Evolutionary conservation across 148 eudicot species (phyloP).

Genomic region (Mesembryanthemum crystallinum): DNA sequence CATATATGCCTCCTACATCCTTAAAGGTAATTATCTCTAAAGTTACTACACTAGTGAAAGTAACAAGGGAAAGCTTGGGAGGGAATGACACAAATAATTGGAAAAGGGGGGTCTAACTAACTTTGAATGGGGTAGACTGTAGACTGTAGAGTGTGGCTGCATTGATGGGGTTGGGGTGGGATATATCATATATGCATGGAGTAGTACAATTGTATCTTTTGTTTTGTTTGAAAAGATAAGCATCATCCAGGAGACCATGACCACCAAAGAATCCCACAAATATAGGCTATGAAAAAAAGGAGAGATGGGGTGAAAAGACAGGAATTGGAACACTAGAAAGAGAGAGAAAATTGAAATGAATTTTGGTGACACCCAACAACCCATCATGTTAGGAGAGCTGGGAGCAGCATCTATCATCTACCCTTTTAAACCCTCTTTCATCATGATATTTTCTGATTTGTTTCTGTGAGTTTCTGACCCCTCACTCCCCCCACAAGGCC

Average conservation of each 20-base stretch:
- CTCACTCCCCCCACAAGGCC: too few relatives aligned
- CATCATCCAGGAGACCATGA: constrained; percentile 12
- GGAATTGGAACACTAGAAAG: not conserved
- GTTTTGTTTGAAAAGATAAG: constrained; percentile 33
- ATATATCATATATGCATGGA: too few relatives aligned
- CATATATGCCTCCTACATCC: too few relatives aligned
- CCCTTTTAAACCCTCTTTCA: not conserved
- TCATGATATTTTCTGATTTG: not conserved
- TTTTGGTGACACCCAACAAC: constrained; percentile 39
- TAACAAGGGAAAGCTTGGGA: too few relatives aligned
- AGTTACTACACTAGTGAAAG: too few relatives aligned
- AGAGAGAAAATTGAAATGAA: not conserved
- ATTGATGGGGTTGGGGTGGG: too few relatives aligned
- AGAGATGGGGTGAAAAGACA: not conserved
- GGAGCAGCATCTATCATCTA: constrained; percentile 28
- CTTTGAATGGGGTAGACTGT: too few relatives aligned
- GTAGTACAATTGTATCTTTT: not conserved
- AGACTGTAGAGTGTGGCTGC: too few relatives aligned
- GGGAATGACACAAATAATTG: too few relatives aligned
- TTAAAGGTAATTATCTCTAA: too few relatives aligned
- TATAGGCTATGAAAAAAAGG: not conserved
- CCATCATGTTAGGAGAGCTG: constrained; percentile 37
- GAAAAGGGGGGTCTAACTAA: too few relatives aligned
- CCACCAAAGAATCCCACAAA: not conserved
- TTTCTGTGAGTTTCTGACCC: not conserved